Conservation (phyloP, 352 stramenopile genomes). For the Phytophthora cactorum region DNA sequence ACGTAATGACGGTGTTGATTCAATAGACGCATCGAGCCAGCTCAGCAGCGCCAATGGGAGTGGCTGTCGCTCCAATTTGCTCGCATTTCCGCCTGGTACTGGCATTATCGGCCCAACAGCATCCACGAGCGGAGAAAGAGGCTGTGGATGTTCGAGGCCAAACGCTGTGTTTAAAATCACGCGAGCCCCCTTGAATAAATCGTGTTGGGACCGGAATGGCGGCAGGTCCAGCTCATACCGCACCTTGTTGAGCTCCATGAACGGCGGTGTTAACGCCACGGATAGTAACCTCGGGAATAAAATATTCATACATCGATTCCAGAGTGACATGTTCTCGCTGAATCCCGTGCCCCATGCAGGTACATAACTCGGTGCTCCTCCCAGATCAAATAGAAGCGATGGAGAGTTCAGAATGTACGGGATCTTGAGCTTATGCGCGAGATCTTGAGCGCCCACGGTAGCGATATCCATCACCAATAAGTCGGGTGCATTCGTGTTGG, state of each 20-base stretch:
- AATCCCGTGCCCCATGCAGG: constrained; percentile 88
- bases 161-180: constrained; percentile 92
- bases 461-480: constrained; percentile 86
- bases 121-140: constrained; percentile 78
- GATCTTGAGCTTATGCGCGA: constrained; percentile 79
- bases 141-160: constrained; percentile 82
- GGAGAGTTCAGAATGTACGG: constrained; percentile 87
- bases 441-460: constrained; percentile 78
- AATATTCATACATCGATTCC: constrained; percentile 91
- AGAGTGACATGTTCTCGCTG: constrained; percentile 83
- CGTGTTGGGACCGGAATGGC: constrained; percentile 85
- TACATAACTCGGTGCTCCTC: constrained; percentile 73
- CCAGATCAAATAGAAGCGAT: constrained; percentile 86
- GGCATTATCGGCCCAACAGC: constrained; percentile 80
- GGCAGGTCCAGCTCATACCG: constrained; percentile 76
- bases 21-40: constrained; percentile 48
- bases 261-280: constrained; percentile 87
- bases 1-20: constrained; percentile 23
- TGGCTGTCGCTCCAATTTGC: constrained; percentile 35
- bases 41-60: constrained; percentile 39
- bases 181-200: constrained; percentile 85
- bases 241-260: constrained; percentile 91
- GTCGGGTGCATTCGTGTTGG: constrained; percentile 41
- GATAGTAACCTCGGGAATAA: constrained; percentile 87
- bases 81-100: constrained; percentile 40